Evolutionary conservation across 495 filamentous ascomycete species (phyloP).

Genomic region (Aspergillus sclerotioniger): DNA sequence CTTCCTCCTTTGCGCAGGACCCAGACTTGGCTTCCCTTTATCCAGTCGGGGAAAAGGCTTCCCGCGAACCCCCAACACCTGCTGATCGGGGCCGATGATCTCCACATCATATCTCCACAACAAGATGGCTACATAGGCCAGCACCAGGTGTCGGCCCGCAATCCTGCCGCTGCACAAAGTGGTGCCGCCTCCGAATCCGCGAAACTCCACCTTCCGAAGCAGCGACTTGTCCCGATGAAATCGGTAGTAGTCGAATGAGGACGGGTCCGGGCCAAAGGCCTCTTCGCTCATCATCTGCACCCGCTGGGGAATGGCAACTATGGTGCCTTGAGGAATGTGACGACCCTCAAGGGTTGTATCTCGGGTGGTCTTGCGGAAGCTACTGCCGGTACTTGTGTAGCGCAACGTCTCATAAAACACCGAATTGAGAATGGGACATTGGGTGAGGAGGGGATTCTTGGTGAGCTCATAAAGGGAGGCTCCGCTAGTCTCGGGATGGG

Average conservation of each 20-base stretch:
- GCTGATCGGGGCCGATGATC: neutral
- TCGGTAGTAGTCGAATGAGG: neutral
- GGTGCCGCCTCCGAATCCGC: neutral
- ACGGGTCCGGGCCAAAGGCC: neutral
- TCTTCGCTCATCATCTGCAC: neutral
- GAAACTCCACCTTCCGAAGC: neutral
- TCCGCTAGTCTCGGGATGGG: neutral
- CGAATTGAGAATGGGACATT: neutral
- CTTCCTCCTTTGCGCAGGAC: neutral
- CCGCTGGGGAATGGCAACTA: neutral
- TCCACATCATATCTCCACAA: neutral
- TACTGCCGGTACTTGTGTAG: neutral
- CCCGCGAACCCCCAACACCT: neutral
- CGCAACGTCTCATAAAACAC: neutral
- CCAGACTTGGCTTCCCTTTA: neutral
- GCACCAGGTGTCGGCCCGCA: neutral
- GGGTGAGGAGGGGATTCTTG: neutral
- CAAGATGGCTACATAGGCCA: neutral
- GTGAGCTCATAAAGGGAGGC: neutral
- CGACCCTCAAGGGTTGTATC: neutral
- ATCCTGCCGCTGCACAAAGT: neutral
- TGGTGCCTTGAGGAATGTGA: neutral
- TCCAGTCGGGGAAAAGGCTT: neutral
- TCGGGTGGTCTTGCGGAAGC: neutral
- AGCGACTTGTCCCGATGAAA: neutral